Conservation (phyloP, 2,329 filamentous ascomycete genomes). For the Venturia oleaginea region DNA sequence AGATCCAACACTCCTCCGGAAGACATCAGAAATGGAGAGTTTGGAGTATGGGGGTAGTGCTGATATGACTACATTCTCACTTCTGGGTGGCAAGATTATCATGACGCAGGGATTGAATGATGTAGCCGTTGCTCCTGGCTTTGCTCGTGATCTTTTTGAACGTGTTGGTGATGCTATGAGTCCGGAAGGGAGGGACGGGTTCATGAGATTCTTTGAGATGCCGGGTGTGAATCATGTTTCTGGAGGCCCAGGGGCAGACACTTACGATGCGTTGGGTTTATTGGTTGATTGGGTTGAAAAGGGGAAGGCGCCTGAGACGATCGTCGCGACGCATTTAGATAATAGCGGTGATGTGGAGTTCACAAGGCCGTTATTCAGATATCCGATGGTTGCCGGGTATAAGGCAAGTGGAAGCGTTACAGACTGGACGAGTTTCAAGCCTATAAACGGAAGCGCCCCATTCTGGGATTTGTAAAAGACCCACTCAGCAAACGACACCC, state of each 20-base stretch:
- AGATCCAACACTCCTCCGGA: neutral
- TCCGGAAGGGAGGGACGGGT: neutral
- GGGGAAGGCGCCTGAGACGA: neutral
- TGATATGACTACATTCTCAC: neutral
- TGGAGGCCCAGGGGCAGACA: neutral
- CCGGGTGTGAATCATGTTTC: neutral
- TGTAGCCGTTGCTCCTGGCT: neutral
- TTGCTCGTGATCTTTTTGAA: neutral
- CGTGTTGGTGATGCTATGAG: neutral
- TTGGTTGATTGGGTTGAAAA: constrained; percentile 14
- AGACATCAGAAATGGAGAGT: neutral
- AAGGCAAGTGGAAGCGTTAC: neutral
- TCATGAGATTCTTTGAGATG: neutral
- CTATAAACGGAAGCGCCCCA: neutral
- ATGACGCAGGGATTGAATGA: neutral
- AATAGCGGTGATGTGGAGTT: neutral
- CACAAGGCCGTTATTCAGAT: neutral
- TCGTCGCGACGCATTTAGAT: neutral
- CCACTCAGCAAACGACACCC: too few species aligned
- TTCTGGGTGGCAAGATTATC: neutral
- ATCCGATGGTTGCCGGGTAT: neutral
- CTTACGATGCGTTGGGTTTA: neutral
- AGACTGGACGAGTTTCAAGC: neutral
- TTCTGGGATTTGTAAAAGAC: neutral
- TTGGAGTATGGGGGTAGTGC: neutral